Percentiles rank a stretch among this genome's conserved stretches.
Conservation (phyloP, 106 monocot species). For the Triglochin maritima region DNA sequence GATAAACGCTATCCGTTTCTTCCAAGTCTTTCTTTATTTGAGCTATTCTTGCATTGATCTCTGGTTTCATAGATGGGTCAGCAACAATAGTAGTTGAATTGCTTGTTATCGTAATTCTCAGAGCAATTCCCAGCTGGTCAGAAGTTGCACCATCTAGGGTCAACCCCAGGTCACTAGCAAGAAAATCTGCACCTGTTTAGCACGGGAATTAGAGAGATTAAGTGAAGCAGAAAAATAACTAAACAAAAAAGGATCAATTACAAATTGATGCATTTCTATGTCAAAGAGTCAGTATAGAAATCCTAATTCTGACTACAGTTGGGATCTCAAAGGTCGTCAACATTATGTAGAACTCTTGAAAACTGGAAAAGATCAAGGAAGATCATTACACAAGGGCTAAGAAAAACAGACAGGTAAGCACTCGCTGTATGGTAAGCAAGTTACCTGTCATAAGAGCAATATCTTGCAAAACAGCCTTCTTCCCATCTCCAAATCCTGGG, state of each 20-base stretch:
- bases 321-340: too few relatives aligned
- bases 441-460: conserved; percentile 97
- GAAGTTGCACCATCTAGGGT: conserved; percentile 58
- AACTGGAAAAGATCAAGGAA: too few relatives aligned
- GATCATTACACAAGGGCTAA: too few relatives aligned
- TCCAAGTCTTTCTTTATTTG: conserved; percentile 91
- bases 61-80: conserved; percentile 62
- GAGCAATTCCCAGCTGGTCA: conserved; percentile 87
- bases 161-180: conserved; percentile 81
- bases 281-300: too few relatives aligned
- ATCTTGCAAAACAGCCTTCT: conserved; percentile 90
- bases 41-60: conserved; percentile 89
- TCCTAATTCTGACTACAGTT: too few relatives aligned
- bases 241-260: too few relatives aligned
- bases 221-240: background rate
- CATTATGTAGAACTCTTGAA: too few relatives aligned
- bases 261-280: too few relatives aligned
- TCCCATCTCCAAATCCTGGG: conserved; percentile 88
- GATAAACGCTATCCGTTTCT: conserved; percentile 47
- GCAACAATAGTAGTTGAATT: conserved; percentile 88
- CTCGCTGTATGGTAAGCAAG: background rate
- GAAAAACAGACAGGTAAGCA: background rate
- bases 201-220: background rate
- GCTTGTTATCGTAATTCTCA: conserved; percentile 72
- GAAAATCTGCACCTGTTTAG: conserved; percentile 88